phyloP scores from a whole-genome alignment of 2,329 filamentous ascomycete species.

The Penicillium sp. region DNA sequence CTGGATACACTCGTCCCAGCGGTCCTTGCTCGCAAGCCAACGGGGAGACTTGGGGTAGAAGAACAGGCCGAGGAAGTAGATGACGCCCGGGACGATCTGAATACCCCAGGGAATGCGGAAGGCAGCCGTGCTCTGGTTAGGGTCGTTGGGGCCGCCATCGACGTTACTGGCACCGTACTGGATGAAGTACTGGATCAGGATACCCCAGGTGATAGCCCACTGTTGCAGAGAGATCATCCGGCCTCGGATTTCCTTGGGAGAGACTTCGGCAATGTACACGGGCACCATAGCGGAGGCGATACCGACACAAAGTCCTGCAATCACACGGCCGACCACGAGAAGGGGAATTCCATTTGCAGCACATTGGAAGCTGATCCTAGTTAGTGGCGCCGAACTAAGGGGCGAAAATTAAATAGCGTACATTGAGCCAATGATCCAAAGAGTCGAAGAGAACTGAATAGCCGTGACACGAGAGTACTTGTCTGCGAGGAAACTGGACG shows the following conservation, averaged over 20 bases:
- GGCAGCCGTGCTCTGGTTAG: slow-evolving; percentile 59
- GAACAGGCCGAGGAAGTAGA: slow-evolving; percentile 60
- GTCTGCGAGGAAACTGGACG: slow-evolving; percentile 59
- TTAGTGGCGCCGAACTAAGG: slow-evolving; percentile 24
- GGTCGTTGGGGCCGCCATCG: slow-evolving; percentile 51
- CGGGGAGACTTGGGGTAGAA: slow-evolving; percentile 62
- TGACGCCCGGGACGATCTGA: slow-evolving; percentile 63
- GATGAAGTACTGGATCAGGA: slow-evolving; percentile 69
- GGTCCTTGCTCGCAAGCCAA: slow-evolving; percentile 66
- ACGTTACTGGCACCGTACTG: slow-evolving; percentile 50
- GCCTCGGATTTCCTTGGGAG: slow-evolving; percentile 58
- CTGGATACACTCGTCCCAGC: slow-evolving; percentile 57
- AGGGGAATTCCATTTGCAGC: slow-evolving; percentile 69
- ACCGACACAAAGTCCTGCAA: slow-evolving; percentile 74
- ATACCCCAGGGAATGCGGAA: slow-evolving; percentile 69
- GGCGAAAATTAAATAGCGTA: not conserved
- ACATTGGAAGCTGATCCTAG: slow-evolving; percentile 57
- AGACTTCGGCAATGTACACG: slow-evolving; percentile 71
- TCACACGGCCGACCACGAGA: slow-evolving; percentile 71
- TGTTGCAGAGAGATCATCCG: slow-evolving; percentile 73
- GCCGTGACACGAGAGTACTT: slow-evolving; percentile 55
- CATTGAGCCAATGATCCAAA: slow-evolving; percentile 47
- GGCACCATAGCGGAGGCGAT: slow-evolving; percentile 73
- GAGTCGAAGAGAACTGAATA: slow-evolving; percentile 55
- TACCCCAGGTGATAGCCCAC: slow-evolving; percentile 74